These are phyloP conservation scores for Tricholoma hemisulphureum DNA, from an alignment of 768 basidiomycete genomes.

Conservation along the genomic window DNA sequence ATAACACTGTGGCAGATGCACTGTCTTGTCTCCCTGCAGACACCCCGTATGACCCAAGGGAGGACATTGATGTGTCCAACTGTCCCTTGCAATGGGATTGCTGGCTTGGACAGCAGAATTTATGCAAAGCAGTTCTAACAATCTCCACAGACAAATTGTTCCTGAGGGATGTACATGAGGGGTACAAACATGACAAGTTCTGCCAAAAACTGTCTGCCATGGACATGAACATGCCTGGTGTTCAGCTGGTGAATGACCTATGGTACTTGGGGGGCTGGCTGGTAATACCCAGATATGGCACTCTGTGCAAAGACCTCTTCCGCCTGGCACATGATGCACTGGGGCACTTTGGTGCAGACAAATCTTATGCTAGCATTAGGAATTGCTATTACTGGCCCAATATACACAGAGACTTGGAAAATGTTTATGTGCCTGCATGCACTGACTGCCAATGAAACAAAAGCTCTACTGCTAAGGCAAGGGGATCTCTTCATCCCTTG, in stretches of 20 bases:
- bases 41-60: background rate
- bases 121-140: background rate
- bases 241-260: background rate
- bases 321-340: too few relatives aligned
- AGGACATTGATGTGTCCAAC: background rate
- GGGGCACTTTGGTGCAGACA: too few relatives aligned
- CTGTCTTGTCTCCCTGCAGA: background rate
- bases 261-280: background rate
- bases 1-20: background rate
- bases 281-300: background rate
- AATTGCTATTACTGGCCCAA: too few relatives aligned
- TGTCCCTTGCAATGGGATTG: background rate
- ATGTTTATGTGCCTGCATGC: background rate
- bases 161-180: too few relatives aligned
- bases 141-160: background rate
- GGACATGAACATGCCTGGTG: background rate
- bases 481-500: constrained; percentile 23
- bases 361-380: too few relatives aligned
- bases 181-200: too few relatives aligned
- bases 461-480: background rate
- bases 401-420: background rate
- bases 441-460: constrained; percentile 29
- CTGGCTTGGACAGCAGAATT: background rate
- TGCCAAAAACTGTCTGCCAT: too few relatives aligned
- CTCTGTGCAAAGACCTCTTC: background rate